Evolutionary conservation across 2,329 filamentous ascomycete genomes (phyloP), one percentile per base, ranked within the genome.

Genomic region (Fusarium dlaminii): DNA sequence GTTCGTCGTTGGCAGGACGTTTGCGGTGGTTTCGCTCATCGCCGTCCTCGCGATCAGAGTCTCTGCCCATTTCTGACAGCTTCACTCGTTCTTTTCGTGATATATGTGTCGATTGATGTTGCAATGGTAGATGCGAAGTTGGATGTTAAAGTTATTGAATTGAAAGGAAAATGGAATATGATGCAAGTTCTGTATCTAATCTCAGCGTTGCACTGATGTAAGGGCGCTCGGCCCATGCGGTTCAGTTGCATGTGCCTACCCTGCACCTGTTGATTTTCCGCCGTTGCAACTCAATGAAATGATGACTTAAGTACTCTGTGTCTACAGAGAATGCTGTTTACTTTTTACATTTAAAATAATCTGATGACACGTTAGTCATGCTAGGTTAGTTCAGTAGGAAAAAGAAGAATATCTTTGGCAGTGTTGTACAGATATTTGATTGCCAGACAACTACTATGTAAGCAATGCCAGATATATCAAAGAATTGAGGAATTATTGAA

Each of bases 1-100:
- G 69, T n/a, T 84, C 80, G 48, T 83, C 78, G 63, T 81, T 76
- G 70, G 77, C 81, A 66, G 70, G 77, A 63, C 82, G 79, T 73
- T 82, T 81, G 68, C 80, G 77, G 62, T 72, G 72, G 54, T 71
- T 76, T 48, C 72, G 70, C 24, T 77, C 77, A 39, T 69, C 70
- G 12, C 45, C 66, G 27, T 29, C 46, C 22, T 45, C 59, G 20
- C 63, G 70, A 58, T 70, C 71, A 49, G 73, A 70, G 22, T 71
- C 45, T 49, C 75, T 65, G 40, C 57, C 70, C 77, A 78, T 79
- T 37, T 36, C 61, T 17, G 29, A 20, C 11, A 27, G 29, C 5
- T 18, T 11, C 20, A 24, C 56, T 39, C 12, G 39, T 42, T 13
- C 18, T 10, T 12, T 17, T 46, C 58, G 40, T 32, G 17, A 20